Evolutionary conservation across 306 rosid species (phyloP).

Genomic region (Ziziphus jujuba): DNA sequence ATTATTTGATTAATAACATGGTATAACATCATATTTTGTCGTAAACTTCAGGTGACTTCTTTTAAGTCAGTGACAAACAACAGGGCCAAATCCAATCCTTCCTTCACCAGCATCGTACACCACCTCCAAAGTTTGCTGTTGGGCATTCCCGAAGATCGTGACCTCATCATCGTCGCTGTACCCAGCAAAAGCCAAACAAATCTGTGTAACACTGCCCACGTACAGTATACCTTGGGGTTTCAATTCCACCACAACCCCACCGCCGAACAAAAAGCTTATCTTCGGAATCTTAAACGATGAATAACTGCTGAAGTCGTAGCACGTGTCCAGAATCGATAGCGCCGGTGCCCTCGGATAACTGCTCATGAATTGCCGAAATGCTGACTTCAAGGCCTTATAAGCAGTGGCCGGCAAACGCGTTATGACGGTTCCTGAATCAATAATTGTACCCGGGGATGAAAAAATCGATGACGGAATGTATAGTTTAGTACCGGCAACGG

Average conservation of each 20-base stretch:
- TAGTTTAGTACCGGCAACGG: constrained; percentile 36
- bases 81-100: constrained; percentile 63
- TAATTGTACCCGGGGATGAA: constrained; percentile 18
- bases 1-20: no score
- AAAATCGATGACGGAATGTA: constrained; percentile 27
- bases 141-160: constrained; percentile 67
- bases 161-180: constrained; percentile 37
- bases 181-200: constrained; percentile 62
- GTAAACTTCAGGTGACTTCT: no score
- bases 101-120: constrained; percentile 62
- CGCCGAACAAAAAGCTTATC: no score
- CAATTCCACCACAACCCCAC: neutral
- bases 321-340: constrained; percentile 24
- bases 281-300: constrained; percentile 5
- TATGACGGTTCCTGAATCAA: constrained; percentile 29
- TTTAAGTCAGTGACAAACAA: no score
- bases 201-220: constrained; percentile 20
- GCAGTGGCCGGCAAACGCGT: constrained; percentile 28
- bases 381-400: constrained; percentile 6
- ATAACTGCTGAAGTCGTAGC: constrained; percentile 14
- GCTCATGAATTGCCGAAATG: constrained; percentile 21
- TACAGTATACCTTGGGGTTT: neutral
- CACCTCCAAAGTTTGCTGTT: constrained; percentile 58
- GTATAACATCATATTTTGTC: no score
- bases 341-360: constrained; percentile 4